These are phyloP conservation scores for Circinella minor DNA, from an alignment of 371 early-diverging fungal genomes.

Conservation along the genomic window DNA sequence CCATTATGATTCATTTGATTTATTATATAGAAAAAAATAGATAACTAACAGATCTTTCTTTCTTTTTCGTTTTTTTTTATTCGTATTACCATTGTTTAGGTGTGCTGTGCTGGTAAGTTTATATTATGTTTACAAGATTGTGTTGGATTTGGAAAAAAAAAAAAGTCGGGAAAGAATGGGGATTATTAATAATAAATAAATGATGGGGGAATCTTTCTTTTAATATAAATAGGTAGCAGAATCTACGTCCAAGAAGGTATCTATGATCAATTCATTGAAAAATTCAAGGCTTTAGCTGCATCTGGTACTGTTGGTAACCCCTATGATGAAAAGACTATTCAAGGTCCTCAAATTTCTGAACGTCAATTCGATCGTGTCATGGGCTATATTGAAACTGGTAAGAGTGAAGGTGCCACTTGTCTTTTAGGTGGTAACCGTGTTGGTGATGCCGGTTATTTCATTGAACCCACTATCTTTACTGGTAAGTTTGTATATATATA, in stretches of 20 bases:
- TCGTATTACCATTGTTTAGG: background rate
- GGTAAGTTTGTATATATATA: slow-evolving; percentile 12
- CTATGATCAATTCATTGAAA: slow-evolving; percentile 72
- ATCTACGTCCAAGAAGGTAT: slow-evolving; percentile 82
- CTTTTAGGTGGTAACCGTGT: slow-evolving; percentile 52
- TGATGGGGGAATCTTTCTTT: no score
- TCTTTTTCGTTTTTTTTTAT: no score
- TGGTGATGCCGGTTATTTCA: slow-evolving; percentile 56
- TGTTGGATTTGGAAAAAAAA: no score
- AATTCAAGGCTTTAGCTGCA: slow-evolving; percentile 64
- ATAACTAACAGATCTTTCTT: no score
- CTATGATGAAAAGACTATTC: slow-evolving; percentile 57
- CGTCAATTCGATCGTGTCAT: slow-evolving; percentile 75
- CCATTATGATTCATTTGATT: no score
- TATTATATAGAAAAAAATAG: slow-evolving; percentile 39
- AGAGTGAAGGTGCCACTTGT: slow-evolving; percentile 55
- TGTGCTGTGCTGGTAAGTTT: slow-evolving; percentile 58
- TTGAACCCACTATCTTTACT: slow-evolving; percentile 56
- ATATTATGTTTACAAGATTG: no score
- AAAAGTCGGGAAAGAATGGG: no score
- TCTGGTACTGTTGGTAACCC: slow-evolving; percentile 66
- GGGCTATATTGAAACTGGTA: slow-evolving; percentile 56
- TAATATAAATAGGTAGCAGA: slow-evolving; percentile 54
- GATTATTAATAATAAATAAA: no score
- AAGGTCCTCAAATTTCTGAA: slow-evolving; percentile 81